These are phyloP conservation scores for Dimocarpus longan DNA, from an alignment of 345 rosid genomes.

Conservation along the genomic window DNA sequence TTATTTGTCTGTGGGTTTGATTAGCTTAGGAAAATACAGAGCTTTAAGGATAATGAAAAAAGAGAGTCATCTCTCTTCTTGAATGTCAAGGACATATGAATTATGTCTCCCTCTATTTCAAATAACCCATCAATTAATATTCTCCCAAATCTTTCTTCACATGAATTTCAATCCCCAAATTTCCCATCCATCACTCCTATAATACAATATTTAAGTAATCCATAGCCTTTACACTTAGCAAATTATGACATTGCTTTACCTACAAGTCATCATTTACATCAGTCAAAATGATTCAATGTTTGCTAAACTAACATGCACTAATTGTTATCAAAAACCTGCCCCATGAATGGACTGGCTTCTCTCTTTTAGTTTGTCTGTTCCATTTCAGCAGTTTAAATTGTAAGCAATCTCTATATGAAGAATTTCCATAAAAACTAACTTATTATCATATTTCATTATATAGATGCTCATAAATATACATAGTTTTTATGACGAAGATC, in stretches of 20 bases:
- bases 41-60: conserved; percentile 11
- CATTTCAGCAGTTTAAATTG: not conserved
- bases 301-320: conserved; percentile 1
- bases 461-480: too few relatives aligned
- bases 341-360: not conserved
- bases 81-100: conserved; percentile 36
- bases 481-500: not conserved
- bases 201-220: not conserved
- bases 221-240: not conserved
- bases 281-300: not conserved
- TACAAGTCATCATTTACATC: conserved; percentile 8
- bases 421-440: not conserved
- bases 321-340: not conserved
- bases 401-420: not conserved
- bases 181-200: conserved; percentile 26
- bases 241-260: conserved; percentile 22
- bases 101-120: conserved; percentile 38
- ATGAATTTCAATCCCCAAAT: conserved; percentile 24
- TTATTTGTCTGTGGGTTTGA: conserved; percentile 29
- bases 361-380: not conserved
- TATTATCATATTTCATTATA: not conserved
- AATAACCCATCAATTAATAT: conserved; percentile 34
- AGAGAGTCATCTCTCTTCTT: not conserved
- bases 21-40: not conserved
- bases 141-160: conserved; percentile 22